Evolutionary conservation across 1,284 basidiomycete species (phyloP), one percentile per base, ranked within the genome.

Genomic region (Trametes versicolor): DNA sequence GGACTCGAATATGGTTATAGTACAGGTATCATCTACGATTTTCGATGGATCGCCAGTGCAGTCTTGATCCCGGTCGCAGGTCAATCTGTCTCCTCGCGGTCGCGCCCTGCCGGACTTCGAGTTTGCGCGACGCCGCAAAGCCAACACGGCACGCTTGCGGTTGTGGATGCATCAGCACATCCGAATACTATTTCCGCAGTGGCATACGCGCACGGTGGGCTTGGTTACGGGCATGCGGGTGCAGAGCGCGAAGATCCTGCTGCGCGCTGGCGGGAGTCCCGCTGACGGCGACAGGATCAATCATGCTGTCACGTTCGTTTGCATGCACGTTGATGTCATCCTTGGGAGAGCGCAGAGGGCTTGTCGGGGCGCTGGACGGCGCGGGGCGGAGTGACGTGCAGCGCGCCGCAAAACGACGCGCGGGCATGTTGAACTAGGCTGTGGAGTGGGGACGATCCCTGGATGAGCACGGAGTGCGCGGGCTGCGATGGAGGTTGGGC

Each of bases 341-440:
- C 19, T 43, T 39, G 37, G 37, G 12, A 39, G 10, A 17, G 37
- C 12, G 37, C 37, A 39, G 37, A 17, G 37, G 37, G 15, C 37
- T 39, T 10, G 37, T 12, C 41, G 41, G 41, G 41, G 41, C 19
- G 19, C 15, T 39, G 12, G 37, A 39, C 41, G 41, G 41, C 41
- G 41, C 41, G 41, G 41, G 41, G 41, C 41, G 41, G 41, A 43
- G 41, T 43, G 41, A 43, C 41, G 41, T 17, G 37, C 41, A 43
- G 41, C 15, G 17, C 41, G 41, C 41, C 41, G n/a, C 41, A 2
- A 43, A 43, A 43, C 41, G 41, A 4, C n/a, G 41, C 41, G 41
- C 41, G 41, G 19, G 19, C 17, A n/a, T 43, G 41, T 43, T n/a
- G 41, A 13, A 17, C 41, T 13, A 43, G 41, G 41, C 41, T 19